Evolutionary conservation across 2,329 filamentous ascomycete species (phyloP).

Genomic region (Sporothrix phasma): DNA sequence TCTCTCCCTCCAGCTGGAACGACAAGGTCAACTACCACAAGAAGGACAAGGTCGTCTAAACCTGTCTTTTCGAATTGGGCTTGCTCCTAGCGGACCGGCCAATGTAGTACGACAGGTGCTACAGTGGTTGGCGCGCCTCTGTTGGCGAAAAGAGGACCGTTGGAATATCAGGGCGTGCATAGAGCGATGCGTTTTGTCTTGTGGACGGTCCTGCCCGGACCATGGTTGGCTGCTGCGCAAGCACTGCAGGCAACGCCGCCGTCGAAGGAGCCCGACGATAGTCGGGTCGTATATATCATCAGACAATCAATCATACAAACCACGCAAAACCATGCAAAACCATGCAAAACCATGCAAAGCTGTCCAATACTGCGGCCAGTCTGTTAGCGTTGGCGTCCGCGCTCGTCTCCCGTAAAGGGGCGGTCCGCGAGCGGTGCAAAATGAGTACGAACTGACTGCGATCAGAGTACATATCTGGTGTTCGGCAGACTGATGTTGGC

Average conservation of each 20-base stretch:
- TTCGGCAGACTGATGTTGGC: not conserved
- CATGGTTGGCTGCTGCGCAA: not conserved
- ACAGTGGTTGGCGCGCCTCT: too few species aligned
- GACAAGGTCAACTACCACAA: slow-evolving; percentile 93
- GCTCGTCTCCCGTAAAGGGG: too few species aligned
- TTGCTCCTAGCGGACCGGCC: not conserved
- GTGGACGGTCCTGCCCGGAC: not conserved
- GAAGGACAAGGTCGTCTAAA: slow-evolving; percentile 56
- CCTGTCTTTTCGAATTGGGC: not conserved
- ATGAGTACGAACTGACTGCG: not conserved
- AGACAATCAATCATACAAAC: not conserved
- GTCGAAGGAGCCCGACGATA: not conserved
- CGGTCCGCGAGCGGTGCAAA: not conserved
- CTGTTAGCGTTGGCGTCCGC: not conserved
- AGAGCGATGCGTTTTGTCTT: not conserved
- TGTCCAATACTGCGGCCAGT: too few species aligned
- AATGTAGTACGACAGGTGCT: not conserved
- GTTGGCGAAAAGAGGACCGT: not conserved
- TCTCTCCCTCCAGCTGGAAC: slow-evolving; percentile 64
- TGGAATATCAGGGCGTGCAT: not conserved
- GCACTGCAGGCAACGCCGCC: not conserved
- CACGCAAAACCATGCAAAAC: too few species aligned
- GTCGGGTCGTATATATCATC: not conserved
- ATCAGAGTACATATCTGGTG: too few species aligned
- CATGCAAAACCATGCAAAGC: too few species aligned